Percentiles rank a stretch among this genome's conserved stretches.
These are phyloP conservation scores for Trichoderma endophyticum DNA, from an alignment of 2,329 filamentous ascomycete species.

Conservation along the genomic window DNA sequence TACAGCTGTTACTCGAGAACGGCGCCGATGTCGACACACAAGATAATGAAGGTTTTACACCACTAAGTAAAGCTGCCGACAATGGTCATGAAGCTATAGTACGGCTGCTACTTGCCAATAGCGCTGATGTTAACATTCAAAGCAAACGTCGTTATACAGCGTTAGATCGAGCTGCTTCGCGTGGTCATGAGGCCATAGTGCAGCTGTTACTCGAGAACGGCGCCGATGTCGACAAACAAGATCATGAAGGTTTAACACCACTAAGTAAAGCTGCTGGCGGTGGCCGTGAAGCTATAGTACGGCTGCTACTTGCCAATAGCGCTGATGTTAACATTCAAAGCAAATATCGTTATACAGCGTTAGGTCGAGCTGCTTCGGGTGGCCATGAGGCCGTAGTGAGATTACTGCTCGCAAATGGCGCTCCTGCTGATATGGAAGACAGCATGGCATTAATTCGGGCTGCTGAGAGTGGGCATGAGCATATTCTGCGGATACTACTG, in stretches of 20 bases:
- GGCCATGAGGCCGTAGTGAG: neutral
- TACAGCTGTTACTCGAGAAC: too few species aligned
- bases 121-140: neutral
- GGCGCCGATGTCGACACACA: too few species aligned
- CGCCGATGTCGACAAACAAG: too few species aligned
- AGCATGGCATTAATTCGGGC: neutral
- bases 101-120: neutral
- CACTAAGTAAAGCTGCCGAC: neutral
- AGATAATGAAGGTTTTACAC: too few species aligned
- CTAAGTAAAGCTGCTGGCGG: fast-evolving
- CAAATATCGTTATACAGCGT: too few species aligned
- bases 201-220: too few species aligned
- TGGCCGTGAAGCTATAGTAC: neutral
- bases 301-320: neutral
- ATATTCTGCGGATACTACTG: neutral
- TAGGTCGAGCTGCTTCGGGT: neutral
- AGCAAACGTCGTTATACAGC: too few species aligned
- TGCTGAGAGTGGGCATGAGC: neutral
- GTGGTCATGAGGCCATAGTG: too few species aligned
- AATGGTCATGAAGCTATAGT: neutral
- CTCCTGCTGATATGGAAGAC: neutral
- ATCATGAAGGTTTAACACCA: too few species aligned
- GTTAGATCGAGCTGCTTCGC: too few species aligned
- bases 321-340: too few species aligned
- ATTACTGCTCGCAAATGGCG: neutral